Evolutionary conservation across 805 yeast genomes (phyloP).

Genomic region (Wickerhamiella spandovensis): DNA sequence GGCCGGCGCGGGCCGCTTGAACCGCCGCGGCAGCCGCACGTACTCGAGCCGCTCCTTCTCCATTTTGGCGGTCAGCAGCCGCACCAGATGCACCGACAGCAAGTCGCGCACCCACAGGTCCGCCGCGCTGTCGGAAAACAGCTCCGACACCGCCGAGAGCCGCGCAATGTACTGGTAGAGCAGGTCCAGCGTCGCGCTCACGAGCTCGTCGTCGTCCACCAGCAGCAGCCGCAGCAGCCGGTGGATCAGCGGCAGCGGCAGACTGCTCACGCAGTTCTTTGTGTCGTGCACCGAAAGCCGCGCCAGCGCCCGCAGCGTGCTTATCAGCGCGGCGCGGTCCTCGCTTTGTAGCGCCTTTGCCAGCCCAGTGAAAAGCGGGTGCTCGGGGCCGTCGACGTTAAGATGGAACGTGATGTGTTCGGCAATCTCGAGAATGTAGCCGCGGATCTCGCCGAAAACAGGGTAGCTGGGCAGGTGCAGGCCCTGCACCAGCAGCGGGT

Average conservation of each 20-base stretch:
- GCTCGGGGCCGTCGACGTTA: slow-evolving; percentile 60
- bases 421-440: slow-evolving; percentile 60
- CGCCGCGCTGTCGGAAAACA: slow-evolving; percentile 28
- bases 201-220: slow-evolving; percentile 55
- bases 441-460: slow-evolving; percentile 22
- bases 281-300: slow-evolving; percentile 60
- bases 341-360: slow-evolving; percentile 36
- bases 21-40: slow-evolving; percentile 27
- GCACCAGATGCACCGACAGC: slow-evolving; percentile 48
- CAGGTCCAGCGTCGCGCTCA: slow-evolving; percentile 64
- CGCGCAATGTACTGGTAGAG: slow-evolving; percentile 49
- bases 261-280: slow-evolving; percentile 37
- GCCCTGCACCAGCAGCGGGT: slow-evolving; percentile 32
- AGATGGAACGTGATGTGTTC: slow-evolving; percentile 76
- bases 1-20: slow-evolving; percentile 51
- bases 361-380: slow-evolving; percentile 45
- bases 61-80: slow-evolving; percentile 38
- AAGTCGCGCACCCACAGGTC: slow-evolving; percentile 21
- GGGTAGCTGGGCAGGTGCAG: slow-evolving; percentile 20
- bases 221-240: slow-evolving; percentile 45
- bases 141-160: slow-evolving; percentile 37
- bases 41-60: slow-evolving; percentile 26
- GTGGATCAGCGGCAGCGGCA: slow-evolving; percentile 36
- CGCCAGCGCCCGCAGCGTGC: slow-evolving; percentile 62
- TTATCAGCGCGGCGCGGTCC: slow-evolving; percentile 59